These are phyloP conservation scores for Seminavis robusta DNA, from an alignment of 108 stramenopile species.

Conservation along the genomic window DNA sequence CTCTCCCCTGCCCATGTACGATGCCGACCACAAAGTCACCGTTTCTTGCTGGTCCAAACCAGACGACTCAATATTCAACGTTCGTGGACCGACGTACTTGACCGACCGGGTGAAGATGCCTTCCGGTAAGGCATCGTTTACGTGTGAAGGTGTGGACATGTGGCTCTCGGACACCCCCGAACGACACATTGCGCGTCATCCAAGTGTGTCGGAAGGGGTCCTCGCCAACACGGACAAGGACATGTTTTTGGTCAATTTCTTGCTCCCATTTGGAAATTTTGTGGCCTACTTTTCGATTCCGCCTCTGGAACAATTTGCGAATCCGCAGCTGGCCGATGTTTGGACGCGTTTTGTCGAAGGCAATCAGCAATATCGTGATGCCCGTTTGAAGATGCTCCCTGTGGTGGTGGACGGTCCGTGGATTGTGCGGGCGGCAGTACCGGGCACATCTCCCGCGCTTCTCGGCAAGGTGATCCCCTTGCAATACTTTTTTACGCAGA, in stretches of 20 bases:
- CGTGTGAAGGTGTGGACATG: slow-evolving; percentile 82
- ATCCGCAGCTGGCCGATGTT: slow-evolving; percentile 47
- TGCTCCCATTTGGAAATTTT: slow-evolving; percentile 89
- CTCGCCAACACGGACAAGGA: slow-evolving; percentile 67
- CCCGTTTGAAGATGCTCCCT: slow-evolving; percentile 81
- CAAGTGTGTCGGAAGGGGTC: slow-evolving; percentile 73
- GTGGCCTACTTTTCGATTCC: slow-evolving; percentile 82
- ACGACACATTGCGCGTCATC: slow-evolving; percentile 83
- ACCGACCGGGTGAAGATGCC: slow-evolving; percentile 75
- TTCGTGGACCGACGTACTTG: slow-evolving; percentile 75
- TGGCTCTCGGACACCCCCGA: slow-evolving; percentile 86
- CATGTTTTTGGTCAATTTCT: slow-evolving; percentile 87
- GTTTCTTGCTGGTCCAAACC: slow-evolving; percentile 81
- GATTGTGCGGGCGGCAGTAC: slow-evolving; percentile 87
- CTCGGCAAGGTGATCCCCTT: slow-evolving; percentile 84
- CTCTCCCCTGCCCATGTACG: slow-evolving; percentile 69
- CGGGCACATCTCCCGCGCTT: slow-evolving; percentile 82
- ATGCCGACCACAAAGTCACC: slow-evolving; percentile 56
- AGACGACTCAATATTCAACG: slow-evolving; percentile 65
- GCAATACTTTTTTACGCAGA: slow-evolving; percentile 74
- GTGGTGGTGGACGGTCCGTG: slow-evolving; percentile 89
- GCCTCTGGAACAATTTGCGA: slow-evolving; percentile 59
- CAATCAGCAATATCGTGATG: slow-evolving; percentile 85
- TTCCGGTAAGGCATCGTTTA: slow-evolving; percentile 63
- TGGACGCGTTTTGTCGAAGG: slow-evolving; percentile 79